Base-by-base conservation (phyloP, 1,284 basidiomycete species). In the Porogramme epimiltina region DNA sequence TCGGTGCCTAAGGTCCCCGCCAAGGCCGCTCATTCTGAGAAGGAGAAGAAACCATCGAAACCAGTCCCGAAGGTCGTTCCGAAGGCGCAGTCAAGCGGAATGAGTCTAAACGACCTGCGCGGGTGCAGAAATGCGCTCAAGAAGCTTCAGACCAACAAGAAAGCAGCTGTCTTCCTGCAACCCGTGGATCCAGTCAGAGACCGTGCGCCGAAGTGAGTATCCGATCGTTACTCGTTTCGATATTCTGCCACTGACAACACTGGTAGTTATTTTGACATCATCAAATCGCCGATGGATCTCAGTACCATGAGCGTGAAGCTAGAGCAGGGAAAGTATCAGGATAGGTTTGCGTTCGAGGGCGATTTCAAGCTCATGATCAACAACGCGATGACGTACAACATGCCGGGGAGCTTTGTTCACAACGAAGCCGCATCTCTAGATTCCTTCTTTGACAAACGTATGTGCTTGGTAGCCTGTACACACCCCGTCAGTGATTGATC, bases 281-380 rank as follows among this genome's bases (percentile, higher is more conserved):
- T 99, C 71, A 91, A 91, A 68, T 78, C 89, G 15, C 96, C 97
- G 0, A 98, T 99, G 93, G 96, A 99, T 68, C 76, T 99, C 13
- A 87, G 86, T 44, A 95, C 94, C 0, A 91, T 97, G 74, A 77
- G 79, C 19, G 90, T 90, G 48, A 98, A 97, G 70, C 74, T 99
- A 22, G 87, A 93, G 62, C 84, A 81, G 54, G 94, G 94, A 0
- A 82, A 95, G 46, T 99, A 98, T 74, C 81, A 84, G 55, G 84
- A 91, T 62, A 86, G 95, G 20, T 85, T 88, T 64, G 88, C 80
- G 19, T 96, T 98, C 67, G 87, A 89, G 62, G 77, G 80, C 18
- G 96, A 99, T 69, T 91, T 99, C 68, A 85, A 82, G 52, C 81
- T 98, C 44, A 92, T 99, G 81, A 82, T 95, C 53, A 68, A 75